These are phyloP conservation scores for Tylopilus rubrobrunneus DNA, from an alignment of 768 basidiomycete species.

Conservation along the genomic window DNA sequence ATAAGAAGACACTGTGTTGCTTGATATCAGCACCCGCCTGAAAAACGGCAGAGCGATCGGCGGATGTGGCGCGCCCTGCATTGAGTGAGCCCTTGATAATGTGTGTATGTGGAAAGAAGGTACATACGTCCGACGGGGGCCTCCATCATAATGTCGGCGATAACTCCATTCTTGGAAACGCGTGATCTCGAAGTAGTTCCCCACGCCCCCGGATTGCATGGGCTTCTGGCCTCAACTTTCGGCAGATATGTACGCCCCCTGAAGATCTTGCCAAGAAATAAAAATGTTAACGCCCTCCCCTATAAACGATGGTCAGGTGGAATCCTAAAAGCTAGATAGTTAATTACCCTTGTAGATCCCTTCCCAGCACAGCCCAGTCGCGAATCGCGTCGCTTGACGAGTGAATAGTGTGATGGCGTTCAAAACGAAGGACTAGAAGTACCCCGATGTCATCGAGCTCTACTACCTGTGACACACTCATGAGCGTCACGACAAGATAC, in stretches of 20 bases:
- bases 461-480: conserved; percentile 19
- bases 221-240: conserved; percentile 30
- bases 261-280: conserved; percentile 28
- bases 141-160: conserved; percentile 32
- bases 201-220: conserved; percentile 25
- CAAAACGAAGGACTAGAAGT: not conserved
- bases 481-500: conserved; percentile 8
- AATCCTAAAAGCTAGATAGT: not conserved
- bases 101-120: not conserved
- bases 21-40: conserved; percentile 31
- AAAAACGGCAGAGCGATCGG: conserved; percentile 27
- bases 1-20: conserved; percentile 21
- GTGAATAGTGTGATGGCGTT: not conserved
- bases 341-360: conserved; percentile 26
- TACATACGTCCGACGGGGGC: conserved; percentile 26
- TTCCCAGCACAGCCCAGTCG: conserved; percentile 22
- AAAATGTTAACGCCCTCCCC: conserved; percentile 26
- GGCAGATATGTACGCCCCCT: conserved; percentile 16
- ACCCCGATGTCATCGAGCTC: conserved; percentile 32
- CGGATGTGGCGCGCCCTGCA: conserved; percentile 18
- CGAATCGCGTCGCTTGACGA: conserved; percentile 25
- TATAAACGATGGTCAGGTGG: conserved; percentile 4
- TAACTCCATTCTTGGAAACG: conserved; percentile 25
- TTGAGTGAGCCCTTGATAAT: conserved; percentile 5
- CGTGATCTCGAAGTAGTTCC: conserved; percentile 30